phyloP scores from a whole-genome alignment of 1,284 basidiomycete genomes.

The Farysia itapuensis region DNA sequence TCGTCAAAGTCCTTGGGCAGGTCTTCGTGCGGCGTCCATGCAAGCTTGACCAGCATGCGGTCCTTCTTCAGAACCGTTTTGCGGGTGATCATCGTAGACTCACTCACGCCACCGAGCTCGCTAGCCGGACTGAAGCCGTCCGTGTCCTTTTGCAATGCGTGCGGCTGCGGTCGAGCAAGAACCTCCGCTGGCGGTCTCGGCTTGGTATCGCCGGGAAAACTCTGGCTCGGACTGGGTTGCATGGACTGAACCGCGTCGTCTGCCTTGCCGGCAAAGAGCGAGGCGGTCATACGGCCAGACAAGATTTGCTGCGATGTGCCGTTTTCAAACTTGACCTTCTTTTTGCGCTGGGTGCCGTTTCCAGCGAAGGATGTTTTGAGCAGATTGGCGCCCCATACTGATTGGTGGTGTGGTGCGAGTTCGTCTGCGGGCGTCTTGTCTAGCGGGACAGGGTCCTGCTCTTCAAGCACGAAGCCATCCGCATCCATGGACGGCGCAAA shows the following conservation, averaged over 20 bases:
- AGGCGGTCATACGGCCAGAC: slow-evolving; percentile 19
- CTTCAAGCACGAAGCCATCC: slow-evolving; percentile 1
- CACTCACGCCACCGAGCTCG: slow-evolving; percentile 2
- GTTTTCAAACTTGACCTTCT: slow-evolving; percentile 41
- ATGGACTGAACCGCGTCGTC: neutral
- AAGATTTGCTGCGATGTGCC: slow-evolving; percentile 6
- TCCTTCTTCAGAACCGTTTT: slow-evolving; percentile 65
- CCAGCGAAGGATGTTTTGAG: neutral
- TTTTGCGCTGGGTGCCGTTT: slow-evolving; percentile 9
- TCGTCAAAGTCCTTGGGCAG: slow-evolving; percentile 71
- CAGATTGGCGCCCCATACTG: neutral
- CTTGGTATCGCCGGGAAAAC: slow-evolving; percentile 26
- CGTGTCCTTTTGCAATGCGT: slow-evolving; percentile 1
- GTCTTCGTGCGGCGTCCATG: slow-evolving; percentile 66
- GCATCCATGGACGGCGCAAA: neutral
- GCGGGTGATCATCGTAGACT: slow-evolving; percentile 24
- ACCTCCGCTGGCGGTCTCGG: slow-evolving; percentile 48
- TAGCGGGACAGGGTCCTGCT: slow-evolving; percentile 23
- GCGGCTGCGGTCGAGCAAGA: slow-evolving; percentile 35
- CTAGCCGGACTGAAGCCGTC: slow-evolving; percentile 2
- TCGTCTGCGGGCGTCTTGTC: slow-evolving; percentile 12
- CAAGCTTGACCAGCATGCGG: slow-evolving; percentile 77
- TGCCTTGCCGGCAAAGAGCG: slow-evolving; percentile 25
- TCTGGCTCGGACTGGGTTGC: neutral
- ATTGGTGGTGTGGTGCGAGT: neutral